These are phyloP conservation scores for Phytophthora pistaciae DNA, from an alignment of 352 stramenopile genomes.

Conservation along the genomic window DNA sequence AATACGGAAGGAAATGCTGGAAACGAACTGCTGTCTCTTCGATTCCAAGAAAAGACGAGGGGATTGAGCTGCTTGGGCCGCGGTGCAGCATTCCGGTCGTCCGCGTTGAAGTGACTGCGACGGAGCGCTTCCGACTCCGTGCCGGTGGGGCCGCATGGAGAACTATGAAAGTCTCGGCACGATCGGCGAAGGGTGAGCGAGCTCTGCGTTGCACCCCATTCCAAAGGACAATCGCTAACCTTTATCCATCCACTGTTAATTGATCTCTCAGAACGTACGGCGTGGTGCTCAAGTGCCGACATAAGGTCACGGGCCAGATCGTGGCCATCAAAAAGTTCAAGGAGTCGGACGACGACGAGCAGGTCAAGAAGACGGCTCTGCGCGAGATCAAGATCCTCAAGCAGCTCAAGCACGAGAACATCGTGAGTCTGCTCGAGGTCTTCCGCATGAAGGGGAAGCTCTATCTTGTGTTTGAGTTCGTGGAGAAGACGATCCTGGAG, in stretches of 20 bases:
- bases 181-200: slow-evolving; percentile 83
- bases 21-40: slow-evolving; percentile 42
- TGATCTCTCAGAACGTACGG: slow-evolving; percentile 71
- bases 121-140: slow-evolving; percentile 6
- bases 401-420: slow-evolving; percentile 89
- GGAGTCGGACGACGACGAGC: slow-evolving; percentile 89
- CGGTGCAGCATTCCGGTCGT: not conserved
- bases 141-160: slow-evolving; percentile 58
- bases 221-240: not conserved
- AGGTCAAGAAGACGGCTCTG: slow-evolving; percentile 89
- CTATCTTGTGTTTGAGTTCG: slow-evolving; percentile 90
- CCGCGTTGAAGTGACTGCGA: slow-evolving; percentile 13
- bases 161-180: slow-evolving; percentile 91
- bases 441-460: slow-evolving; percentile 89
- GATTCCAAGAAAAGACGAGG: slow-evolving; percentile 23
- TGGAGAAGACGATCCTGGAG: slow-evolving; percentile 91
- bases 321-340: slow-evolving; percentile 95
- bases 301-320: slow-evolving; percentile 85
- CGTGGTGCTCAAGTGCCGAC: slow-evolving; percentile 88
- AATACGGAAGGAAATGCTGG: slow-evolving; percentile 34
- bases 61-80: slow-evolving; percentile 10
- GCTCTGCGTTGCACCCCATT: slow-evolving; percentile 8
- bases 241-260: not conserved
- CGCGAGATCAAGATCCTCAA: slow-evolving; percentile 90
- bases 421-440: slow-evolving; percentile 88